Percentiles rank a stretch among this genome's conserved stretches.
Conservation (phyloP, 2,329 filamentous ascomycete genomes). For the Aspergillus sp. region DNA sequence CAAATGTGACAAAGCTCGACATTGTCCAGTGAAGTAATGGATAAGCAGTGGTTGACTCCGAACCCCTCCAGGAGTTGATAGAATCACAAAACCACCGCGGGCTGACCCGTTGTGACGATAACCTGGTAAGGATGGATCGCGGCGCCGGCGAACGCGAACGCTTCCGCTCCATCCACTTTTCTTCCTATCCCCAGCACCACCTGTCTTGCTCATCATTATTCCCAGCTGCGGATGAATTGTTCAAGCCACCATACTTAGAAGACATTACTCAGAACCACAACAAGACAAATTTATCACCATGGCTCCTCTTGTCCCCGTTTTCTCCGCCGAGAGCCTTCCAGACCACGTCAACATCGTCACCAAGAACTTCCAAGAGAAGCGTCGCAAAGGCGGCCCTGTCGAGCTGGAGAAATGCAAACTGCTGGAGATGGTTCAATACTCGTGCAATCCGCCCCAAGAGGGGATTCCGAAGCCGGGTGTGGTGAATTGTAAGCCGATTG, state of each 20-base stretch:
- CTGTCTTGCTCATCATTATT: background rate
- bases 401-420: slow-evolving; percentile 58
- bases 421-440: slow-evolving; percentile 64
- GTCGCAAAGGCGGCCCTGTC: slow-evolving; percentile 54
- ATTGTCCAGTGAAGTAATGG: background rate
- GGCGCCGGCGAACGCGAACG: background rate
- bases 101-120: background rate
- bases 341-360: slow-evolving; percentile 51
- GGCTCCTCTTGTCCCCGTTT: slow-evolving; percentile 58
- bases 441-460: slow-evolving; percentile 57
- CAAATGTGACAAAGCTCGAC: background rate
- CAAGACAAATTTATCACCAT: slow-evolving; percentile 39
- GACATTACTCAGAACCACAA: background rate
- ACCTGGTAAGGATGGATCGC: background rate
- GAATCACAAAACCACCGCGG: background rate
- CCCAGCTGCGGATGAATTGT: background rate
- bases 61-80: background rate
- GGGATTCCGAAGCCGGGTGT: slow-evolving; percentile 45
- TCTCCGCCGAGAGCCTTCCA: slow-evolving; percentile 55
- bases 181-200: background rate
- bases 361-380: slow-evolving; percentile 51
- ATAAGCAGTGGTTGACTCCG: background rate
- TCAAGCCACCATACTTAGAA: background rate
- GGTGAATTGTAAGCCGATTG: slow-evolving; percentile 58
- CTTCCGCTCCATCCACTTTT: slow-evolving; percentile 5